Evolutionary conservation across 2,329 filamentous ascomycete genomes (phyloP).

Genomic region (Fusarium compactum): DNA sequence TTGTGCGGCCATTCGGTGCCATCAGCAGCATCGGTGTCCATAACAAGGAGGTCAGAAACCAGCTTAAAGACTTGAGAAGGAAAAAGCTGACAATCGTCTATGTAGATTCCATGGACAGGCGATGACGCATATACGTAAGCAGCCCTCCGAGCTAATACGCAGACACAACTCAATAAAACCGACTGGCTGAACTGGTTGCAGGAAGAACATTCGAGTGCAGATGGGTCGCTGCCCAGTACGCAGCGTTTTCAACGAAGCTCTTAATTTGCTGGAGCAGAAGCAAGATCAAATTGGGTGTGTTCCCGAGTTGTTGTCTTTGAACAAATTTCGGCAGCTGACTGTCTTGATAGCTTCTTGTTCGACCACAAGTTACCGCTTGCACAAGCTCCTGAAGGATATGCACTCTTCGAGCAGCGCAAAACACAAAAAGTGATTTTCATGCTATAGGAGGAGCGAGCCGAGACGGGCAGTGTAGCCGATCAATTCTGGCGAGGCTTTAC

Average conservation of each 20-base stretch:
- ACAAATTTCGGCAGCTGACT: constrained; percentile 17
- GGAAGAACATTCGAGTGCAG: constrained; percentile 78
- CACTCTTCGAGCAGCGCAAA: constrained; percentile 78
- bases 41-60: constrained; percentile 71
- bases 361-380: constrained; percentile 79
- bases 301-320: neutral
- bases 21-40: constrained; percentile 83
- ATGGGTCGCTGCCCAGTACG: constrained; percentile 84
- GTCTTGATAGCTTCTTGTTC: constrained; percentile 75
- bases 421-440: constrained; percentile 80
- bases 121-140: constrained; percentile 70
- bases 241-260: constrained; percentile 74
- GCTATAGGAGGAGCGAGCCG: constrained; percentile 49
- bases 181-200: constrained; percentile 48
- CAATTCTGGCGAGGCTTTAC: constrained; percentile 88
- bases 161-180: constrained; percentile 15
- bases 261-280: constrained; percentile 73
- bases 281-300: constrained; percentile 75
- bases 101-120: constrained; percentile 74
- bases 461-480: neutral
- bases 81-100: constrained; percentile 12
- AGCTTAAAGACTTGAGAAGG: neutral
- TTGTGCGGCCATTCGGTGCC: constrained; percentile 77
- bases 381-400: constrained; percentile 75
- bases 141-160: neutral